Base-by-base conservation (phyloP, 805 yeast genomes). In the Candida maltosa region DNA sequence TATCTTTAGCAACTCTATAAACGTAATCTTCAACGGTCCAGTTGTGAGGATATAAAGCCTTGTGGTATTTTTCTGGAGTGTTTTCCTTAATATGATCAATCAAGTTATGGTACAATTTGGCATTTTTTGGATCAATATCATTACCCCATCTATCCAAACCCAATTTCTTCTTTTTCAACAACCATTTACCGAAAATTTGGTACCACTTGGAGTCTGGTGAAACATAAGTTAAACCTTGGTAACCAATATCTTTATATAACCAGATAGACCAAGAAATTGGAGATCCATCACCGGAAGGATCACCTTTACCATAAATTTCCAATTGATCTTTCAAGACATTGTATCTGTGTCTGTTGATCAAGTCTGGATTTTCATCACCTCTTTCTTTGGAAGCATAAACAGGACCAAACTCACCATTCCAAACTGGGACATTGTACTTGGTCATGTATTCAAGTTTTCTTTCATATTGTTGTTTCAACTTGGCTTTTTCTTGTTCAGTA, bases 331-430 rank as follows among this genome's bases (percentile, higher is more conserved):
- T 60, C 45, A 73, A 58, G 19, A 71, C 63, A 16, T 57, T 44
- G 48, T 67, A 70, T 25, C 78, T 60, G 9, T 62, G 52, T 11
- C 35, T 41, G 46, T 73, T 73, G 32, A 58, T 64, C 18, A 44
- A 45, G 9, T 58, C 70, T 5, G 59, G 54, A 36, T 68, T 54
- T 1, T 39, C 33, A 44, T 70, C 74, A 15, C 74, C 74, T 36
- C 76, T 55, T 17, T 50, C 56, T 17, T 60, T 51, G 9, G 70
- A 57, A 12, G 73, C 66, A 46, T 70, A 69, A 23, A 73, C 75
- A 6, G 77, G 75, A 22, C 78, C 75, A 48, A 72, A 69, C 49
- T 73, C 74, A 20, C 77, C 77, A 48, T 70, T 70, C 78, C 78
- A 73, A 14, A 72, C 75, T 2, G 78, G 76, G 7, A 70, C 73